phyloP scores from a whole-genome alignment of 1,139 yeast species.

The Pneumocystis wakefieldiae region DNA sequence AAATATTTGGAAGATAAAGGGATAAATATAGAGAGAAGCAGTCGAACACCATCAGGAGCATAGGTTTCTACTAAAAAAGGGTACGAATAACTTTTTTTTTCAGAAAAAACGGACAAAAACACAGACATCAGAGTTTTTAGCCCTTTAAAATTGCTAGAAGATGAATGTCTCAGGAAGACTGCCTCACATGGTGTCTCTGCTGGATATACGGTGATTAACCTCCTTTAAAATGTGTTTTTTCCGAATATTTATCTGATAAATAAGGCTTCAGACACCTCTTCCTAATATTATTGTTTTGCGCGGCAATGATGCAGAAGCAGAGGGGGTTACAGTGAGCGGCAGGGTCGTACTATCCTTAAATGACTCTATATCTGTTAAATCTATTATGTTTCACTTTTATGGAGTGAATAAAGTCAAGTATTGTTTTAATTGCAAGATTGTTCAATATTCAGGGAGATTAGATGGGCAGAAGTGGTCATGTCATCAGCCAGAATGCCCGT shows the following conservation, averaged over 20 bases:
- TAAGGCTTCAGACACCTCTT: slow-evolving; percentile 50
- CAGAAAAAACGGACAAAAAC: background rate
- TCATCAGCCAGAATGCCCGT: slow-evolving; percentile 5
- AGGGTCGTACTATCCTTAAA: slow-evolving; percentile 58
- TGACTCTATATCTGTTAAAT: slow-evolving; percentile 60
- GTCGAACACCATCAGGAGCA: no score
- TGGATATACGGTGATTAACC: slow-evolving; percentile 19
- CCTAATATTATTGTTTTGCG: slow-evolving; percentile 70
- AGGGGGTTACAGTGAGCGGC: slow-evolving; percentile 63
- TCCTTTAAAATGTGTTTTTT: slow-evolving; percentile 2
- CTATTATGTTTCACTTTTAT: slow-evolving; percentile 45
- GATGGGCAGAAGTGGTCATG: slow-evolving; percentile 5
- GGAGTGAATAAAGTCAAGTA: slow-evolving; percentile 46
- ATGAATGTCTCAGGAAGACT: background rate
- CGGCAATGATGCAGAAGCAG: slow-evolving; percentile 64
- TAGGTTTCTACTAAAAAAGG: no score
- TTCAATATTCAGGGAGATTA: background rate
- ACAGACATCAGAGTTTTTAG: background rate
- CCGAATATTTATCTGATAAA: slow-evolving; percentile 33
- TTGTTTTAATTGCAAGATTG: background rate
- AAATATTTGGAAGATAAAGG: no score
- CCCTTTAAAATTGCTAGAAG: background rate
- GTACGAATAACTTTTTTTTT: no score
- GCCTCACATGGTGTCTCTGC: slow-evolving; percentile 15
- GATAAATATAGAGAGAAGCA: no score